phyloP scores from a whole-genome alignment of 2,329 filamentous ascomycete genomes.

The Gremmenia infestans region DNA sequence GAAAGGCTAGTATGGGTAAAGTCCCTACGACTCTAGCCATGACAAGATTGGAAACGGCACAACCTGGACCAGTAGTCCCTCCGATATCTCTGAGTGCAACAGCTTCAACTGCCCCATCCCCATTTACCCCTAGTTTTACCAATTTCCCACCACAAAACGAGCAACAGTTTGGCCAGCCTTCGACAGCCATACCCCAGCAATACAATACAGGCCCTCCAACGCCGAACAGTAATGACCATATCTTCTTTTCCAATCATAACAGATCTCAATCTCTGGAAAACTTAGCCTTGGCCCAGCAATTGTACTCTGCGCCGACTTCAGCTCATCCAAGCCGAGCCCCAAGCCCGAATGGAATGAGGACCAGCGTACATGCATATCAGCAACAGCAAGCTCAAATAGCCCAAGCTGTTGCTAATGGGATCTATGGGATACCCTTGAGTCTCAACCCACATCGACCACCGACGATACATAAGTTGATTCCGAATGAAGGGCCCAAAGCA shows the following conservation, averaged over 20 bases:
- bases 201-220: conserved; percentile 60
- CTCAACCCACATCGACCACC: conserved; percentile 50
- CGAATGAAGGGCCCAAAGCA: conserved; percentile 72
- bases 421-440: conserved; percentile 47
- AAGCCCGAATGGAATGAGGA: conserved; percentile 57
- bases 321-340: conserved; percentile 72
- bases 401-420: conserved; percentile 42
- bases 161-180: conserved; percentile 23
- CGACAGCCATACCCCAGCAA: conserved; percentile 28
- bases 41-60: conserved; percentile 68
- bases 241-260: conserved; percentile 50
- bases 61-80: conserved; percentile 36
- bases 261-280: conserved; percentile 63
- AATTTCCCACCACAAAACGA: conserved; percentile 39
- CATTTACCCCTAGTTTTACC: conserved; percentile 46
- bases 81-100: conserved; percentile 30
- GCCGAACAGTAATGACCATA: conserved; percentile 59
- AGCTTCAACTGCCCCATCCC: conserved; percentile 43
- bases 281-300: conserved; percentile 50
- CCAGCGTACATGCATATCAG: conserved; percentile 41
- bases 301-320: conserved; percentile 70
- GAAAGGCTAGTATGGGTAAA: conserved; percentile 70
- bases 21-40: conserved; percentile 72
- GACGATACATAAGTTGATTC: conserved; percentile 77
- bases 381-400: conserved; percentile 38